A percentile compares a stretch with the other conserved stretches of the same genome.
These are phyloP conservation scores for Clavariopsis aquatica DNA, from an alignment of 495 filamentous ascomycete genomes.

Conservation along the genomic window DNA sequence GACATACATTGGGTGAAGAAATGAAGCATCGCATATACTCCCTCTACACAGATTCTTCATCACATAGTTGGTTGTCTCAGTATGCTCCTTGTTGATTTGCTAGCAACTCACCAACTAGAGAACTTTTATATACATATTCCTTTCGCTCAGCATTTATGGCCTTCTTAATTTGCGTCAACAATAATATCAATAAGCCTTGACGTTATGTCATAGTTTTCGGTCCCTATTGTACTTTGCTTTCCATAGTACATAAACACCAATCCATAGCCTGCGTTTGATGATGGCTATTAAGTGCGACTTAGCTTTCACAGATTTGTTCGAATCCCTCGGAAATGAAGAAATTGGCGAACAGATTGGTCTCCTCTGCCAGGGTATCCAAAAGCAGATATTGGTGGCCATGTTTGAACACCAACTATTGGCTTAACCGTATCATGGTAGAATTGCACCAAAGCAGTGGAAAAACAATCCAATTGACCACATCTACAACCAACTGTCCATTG, in stretches of 20 bases:
- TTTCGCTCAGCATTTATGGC: slow-evolving; percentile 26
- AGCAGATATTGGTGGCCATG: too few species aligned
- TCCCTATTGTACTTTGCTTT: slow-evolving; percentile 35
- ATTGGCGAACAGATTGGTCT: too few species aligned
- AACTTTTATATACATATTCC: slow-evolving; percentile 19
- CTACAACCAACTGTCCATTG: too few species aligned
- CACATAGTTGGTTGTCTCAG: slow-evolving; percentile 52
- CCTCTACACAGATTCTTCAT: slow-evolving; percentile 57
- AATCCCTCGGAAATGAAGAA: too few species aligned
- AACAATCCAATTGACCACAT: too few species aligned
- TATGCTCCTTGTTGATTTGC: slow-evolving; percentile 62
- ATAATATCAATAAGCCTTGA: slow-evolving; percentile 23
- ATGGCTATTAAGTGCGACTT: too few species aligned
- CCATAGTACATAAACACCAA: slow-evolving; percentile 9
- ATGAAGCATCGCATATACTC: too few species aligned
- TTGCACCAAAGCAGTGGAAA: too few species aligned
- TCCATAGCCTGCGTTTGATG: background rate
- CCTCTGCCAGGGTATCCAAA: too few species aligned
- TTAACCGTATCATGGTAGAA: too few species aligned
- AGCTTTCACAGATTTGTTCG: too few species aligned
- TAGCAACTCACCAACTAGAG: slow-evolving; percentile 35
- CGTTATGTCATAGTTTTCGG: slow-evolving; percentile 25
- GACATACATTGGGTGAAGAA: background rate
- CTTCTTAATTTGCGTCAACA: background rate
- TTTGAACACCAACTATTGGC: too few species aligned